phyloP scores from a whole-genome alignment of 139 green algal species.

The Tetraselmis chui region DNA sequence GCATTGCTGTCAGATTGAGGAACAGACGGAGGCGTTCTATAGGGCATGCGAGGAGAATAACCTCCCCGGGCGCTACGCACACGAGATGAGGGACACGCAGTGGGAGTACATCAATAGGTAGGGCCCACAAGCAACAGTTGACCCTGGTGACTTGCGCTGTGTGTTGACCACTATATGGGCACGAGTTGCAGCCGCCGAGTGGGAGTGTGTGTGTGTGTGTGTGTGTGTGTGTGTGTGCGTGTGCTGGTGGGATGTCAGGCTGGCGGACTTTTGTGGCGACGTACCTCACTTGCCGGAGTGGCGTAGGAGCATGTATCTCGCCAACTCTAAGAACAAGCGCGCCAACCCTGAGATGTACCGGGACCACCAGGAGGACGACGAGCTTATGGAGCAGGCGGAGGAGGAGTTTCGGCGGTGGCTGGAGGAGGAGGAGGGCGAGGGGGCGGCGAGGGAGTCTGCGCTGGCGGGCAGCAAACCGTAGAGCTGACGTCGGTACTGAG shows the following conservation, averaged over 20 bases:
- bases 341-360: background rate
- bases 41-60: background rate
- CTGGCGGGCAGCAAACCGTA: too few relatives aligned
- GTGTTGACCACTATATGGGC: too few relatives aligned
- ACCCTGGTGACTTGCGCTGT: too few relatives aligned
- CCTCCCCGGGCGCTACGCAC: constrained; percentile 11
- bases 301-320: constrained; percentile 4
- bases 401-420: background rate
- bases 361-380: background rate
- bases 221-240: too few relatives aligned
- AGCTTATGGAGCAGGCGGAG: background rate
- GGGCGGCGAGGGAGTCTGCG: too few relatives aligned
- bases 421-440: too few relatives aligned
- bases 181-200: too few relatives aligned
- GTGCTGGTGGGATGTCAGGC: too few relatives aligned
- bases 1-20: constrained; percentile 29
- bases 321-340: background rate
- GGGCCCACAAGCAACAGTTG: too few relatives aligned
- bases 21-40: constrained; percentile 14
- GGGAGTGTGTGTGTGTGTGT: too few relatives aligned
- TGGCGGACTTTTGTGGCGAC: constrained; percentile 24
- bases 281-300: constrained; percentile 14
- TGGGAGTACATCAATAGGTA: constrained; percentile 44
- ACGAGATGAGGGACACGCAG: constrained; percentile 29
- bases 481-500: too few relatives aligned